Evolutionary conservation across 1,139 yeast genomes (phyloP), one percentile per base, ranked within the genome.

Genomic region (Hanseniaspora sp.): DNA sequence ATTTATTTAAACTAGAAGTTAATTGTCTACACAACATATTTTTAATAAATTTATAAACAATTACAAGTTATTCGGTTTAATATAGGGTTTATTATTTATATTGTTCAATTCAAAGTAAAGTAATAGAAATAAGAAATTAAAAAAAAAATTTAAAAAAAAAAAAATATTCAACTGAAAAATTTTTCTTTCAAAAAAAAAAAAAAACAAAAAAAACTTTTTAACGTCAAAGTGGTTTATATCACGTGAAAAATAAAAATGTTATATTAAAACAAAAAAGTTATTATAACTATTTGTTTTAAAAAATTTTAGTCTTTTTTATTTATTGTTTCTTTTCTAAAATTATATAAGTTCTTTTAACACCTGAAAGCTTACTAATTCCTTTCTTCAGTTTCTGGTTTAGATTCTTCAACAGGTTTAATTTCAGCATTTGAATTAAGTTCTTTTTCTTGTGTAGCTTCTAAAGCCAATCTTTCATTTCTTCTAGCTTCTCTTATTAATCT

Each of bases 381-480:
- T 17, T 46, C 34, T 7, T 41, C 40, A 17, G 15, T 31, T 17
- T 12, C 44, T 37, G 18, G 9, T 23, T 23, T 23, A 23, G 23
- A 7, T 15, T 38, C 48, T 38, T 34, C 37, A n/a, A 2, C 48
- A 13, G 39, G 29, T 12, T 44, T 38, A 13, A 12, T 13, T 39
- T 45, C 54, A 9, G 44, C 30, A 34, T 47, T 46, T 6, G 43
- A n/a, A 18, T 34, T 53, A 15, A 42, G 7, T 23, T 18, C 46
- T 39, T 47, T 11, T 15, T 28, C 30, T 47, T 39, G 37, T 17
- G 18, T 11, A 17, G 53, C 53, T 30, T 51, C 54, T 31, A 38
- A 29, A 28, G 54, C 54, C 15, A 51, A 33, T 51, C 54, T 45
- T 28, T 41, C 54, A 37, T 48, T 55, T 55, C 47, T 44, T 28